A percentile compares a stretch with the other conserved stretches of the same genome.
These are phyloP conservation scores for Blechomonas ayalai DNA, from an alignment of 208 protist genomes.

Conservation along the genomic window DNA sequence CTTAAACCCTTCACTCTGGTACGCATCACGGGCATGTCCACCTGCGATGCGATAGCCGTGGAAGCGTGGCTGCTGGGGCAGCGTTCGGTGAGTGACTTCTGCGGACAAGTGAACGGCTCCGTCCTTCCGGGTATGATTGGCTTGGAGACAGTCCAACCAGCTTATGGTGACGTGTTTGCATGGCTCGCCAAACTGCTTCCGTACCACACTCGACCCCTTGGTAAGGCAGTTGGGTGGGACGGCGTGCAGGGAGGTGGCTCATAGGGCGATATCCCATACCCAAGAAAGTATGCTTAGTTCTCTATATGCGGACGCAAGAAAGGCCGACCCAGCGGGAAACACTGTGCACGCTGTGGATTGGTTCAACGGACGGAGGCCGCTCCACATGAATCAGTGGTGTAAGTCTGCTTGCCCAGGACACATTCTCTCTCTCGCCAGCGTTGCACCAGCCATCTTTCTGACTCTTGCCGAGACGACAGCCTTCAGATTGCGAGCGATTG, in stretches of 20 bases:
- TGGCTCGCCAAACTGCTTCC: constrained; percentile 42
- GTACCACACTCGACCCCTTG: constrained; percentile 23
- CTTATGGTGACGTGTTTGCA: constrained; percentile 56
- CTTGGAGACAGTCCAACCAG: constrained; percentile 47
- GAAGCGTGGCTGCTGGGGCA: constrained; percentile 19
- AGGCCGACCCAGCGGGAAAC: constrained; percentile 9
- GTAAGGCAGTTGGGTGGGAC: too few species aligned
- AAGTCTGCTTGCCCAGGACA: constrained; percentile 14
- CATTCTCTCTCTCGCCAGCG: constrained; percentile 38
- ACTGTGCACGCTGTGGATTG: constrained; percentile 39
- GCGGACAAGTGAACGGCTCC: constrained; percentile 49
- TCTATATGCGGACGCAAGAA: constrained; percentile 17
- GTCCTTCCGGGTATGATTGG: constrained; percentile 42
- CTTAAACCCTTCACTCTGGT: constrained; percentile 35
- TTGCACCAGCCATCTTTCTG: constrained; percentile 29
- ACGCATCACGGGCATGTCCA: constrained; percentile 61
- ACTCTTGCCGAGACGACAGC: constrained; percentile 43
- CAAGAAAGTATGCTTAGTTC: constrained; percentile 16
- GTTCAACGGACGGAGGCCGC: constrained; percentile 59
- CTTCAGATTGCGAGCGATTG: constrained; percentile 41
- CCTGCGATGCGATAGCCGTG: constrained; percentile 58
- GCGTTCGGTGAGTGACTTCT: constrained; percentile 30
- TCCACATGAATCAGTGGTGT: constrained; percentile 41
- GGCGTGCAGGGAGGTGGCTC: neutral
- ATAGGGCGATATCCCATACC: constrained; percentile 14